These are phyloP conservation scores for cucumber (Cucumis sativus) DNA, from an alignment of 306 rosid genomes.

Conservation along the genomic window Cucumber_9930_V3 NC_026655.2:2796001-2796500, in stretches of 20 bases:
- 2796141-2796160: neutral
- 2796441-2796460: neutral
- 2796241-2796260: neutral
- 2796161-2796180: neutral
- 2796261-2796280: neutral
- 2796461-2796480: neutral
- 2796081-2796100: conserved; percentile 14
- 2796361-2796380: neutral
- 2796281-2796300: neutral
- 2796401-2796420: neutral
- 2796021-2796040: conserved; percentile 54
- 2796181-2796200: neutral
- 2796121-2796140: neutral
- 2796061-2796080: conserved; percentile 39
- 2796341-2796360: neutral
- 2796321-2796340: neutral
- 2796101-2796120: neutral
- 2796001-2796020: conserved; percentile 45
- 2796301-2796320: neutral
- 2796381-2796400: neutral
- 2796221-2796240: no score
- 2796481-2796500: neutral
- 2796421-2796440: neutral
- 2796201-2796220: no score
- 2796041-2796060: conserved; percentile 48